Base-by-base conservation (phyloP, 2,329 filamentous ascomycete genomes). In the Fusarium liriodendri region DNA sequence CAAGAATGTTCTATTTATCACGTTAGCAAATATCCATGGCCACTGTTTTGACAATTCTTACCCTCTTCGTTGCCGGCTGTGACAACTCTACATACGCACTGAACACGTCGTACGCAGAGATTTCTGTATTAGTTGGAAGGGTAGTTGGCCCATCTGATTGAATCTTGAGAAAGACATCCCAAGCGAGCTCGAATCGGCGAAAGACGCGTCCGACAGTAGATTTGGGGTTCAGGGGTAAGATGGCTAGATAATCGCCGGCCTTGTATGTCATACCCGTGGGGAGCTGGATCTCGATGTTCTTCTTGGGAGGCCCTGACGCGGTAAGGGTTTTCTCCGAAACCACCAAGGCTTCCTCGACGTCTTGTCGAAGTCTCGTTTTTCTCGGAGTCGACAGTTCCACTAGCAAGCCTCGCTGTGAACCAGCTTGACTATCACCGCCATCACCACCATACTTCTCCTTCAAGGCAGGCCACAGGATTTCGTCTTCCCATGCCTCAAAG, bases 181-280 rank as follows among this genome's bases (percentile, higher is more conserved):
- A 93, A 0, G 92, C 87, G 1, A 96, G 83, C 1, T 87, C 84
- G 79, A 95, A 95, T 22, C 87, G 85, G 20, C 87, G 85, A 82
- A 95, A 89, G 0, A 89, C 92, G 10, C 92, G 87, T 6, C 87
- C 85, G 4, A 95, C 88, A 11, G 85, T 90, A 33, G 87, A 82
- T 54, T 86, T 86, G 2, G 90, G 90, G 79, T 96, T 96, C 33
- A 94, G 82, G 0, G 94, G 94, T 1, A 95, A 84, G 3, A 95
- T 85, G 0, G 92, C 92, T 1, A 96, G 87, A 79, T 97, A 96
- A 78, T 96, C 94, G 16, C 94, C 94, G 2, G 92, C 89, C 42
- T 88, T 87, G 82, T 95, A 96, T 0, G 86, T 87, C 85, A 90
- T 86, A 60, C 88, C 89, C 0, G 86, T 88, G 0, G 94, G 93